Evolutionary conservation across 2,329 filamentous ascomycete species (phyloP), one percentile per base, ranked within the genome.

Genomic region (Paracoccidioides lutzii): DNA sequence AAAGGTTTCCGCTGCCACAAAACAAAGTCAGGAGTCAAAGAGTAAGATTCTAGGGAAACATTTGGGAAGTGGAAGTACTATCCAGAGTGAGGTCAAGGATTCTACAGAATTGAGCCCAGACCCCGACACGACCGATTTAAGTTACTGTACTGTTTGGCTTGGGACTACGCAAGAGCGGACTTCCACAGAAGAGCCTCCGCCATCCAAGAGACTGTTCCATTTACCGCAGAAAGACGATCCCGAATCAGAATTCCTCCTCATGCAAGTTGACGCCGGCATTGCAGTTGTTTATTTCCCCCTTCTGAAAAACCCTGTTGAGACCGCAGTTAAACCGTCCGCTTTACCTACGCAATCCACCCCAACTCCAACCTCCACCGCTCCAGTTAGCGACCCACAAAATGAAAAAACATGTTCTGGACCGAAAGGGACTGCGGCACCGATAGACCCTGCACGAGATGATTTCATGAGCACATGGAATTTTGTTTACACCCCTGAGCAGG

Each of bases 401-500:
- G 12, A 35, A 10, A 56, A 62, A 0, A 54, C 57, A 9, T 53
- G 57, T 9, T 64, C 67, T 3, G 54, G 64, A 4, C 58, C 64
- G 3, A 65, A 68, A 0, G 85, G 85, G 58, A 85, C 89, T 0
- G 80, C 84, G 0, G 87, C 82, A 45, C 65, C 65, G 2, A 85
- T 97, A n/a, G 86, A 95, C 62, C 93, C 93, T 0, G 83, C 84
- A 30, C 81, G 80, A 2, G 87, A 82, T 54, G 89, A 95, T 58
- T 97, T 90, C 71, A 82, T 97, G 75, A 88, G 83, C 62, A 98
- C 93, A 0, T 98, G 93, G 93, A 98, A 98, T 67, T 97, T 97
- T 67, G 84, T 96, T 35, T 98, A 97, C 69, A 94, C 87, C 1
- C 85, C 90, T 0, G 84, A 93, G 56, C 85, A 98, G 69, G 83